Base-by-base conservation (phyloP, 2,329 filamentous ascomycete genomes). In the Penicillium sp. region DNA sequence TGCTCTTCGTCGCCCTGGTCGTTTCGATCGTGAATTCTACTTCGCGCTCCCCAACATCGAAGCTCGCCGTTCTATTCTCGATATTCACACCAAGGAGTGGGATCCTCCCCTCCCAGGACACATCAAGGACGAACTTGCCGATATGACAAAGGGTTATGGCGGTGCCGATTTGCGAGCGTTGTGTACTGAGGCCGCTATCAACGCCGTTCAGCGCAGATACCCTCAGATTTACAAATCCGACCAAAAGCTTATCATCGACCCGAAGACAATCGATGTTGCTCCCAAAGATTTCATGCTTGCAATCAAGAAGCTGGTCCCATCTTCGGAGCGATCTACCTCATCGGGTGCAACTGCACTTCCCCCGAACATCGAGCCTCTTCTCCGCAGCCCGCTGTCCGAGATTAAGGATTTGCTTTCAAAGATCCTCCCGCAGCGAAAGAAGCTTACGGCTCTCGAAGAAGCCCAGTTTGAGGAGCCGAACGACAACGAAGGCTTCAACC, bases 221-320 rank as follows among this genome's bases (percentile, higher is more conserved):
- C 94, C 94, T 14, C 94, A 99, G 68, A 97, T 99, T 58, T 99
- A 99, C 77, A 85, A 86, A 22, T 93, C 92, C 0, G 87, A 90
- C 61, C 87, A 95, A 71, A 97, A 97, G 76, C 84, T 97, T 31
- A 77, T 95, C 42, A 94, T 99, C 54, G 87, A 97, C 64, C 88
- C 92, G 0, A 83, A 84, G 57, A 90, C 87, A 65, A 96, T 99
- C 67, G 86, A 86, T 54, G 86, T 99, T 36, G 87, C 90, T 42
- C 91, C 94, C 4, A 94, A 94, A 52, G 94, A 99, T 73, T 99
- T 99, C 67, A 96, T 96, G 89, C 83, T 97, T 13, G 96, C 93
- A 0, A 87, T 97, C 69, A 96, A 96, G 78, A 96, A 96, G 75
- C 91, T 99, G 76, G 85, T 97, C 10, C 94, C 94, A 6, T 97